Evolutionary conservation across 2,329 filamentous ascomycete genomes (phyloP).

Genomic region (Xylaria arbuscula): DNA sequence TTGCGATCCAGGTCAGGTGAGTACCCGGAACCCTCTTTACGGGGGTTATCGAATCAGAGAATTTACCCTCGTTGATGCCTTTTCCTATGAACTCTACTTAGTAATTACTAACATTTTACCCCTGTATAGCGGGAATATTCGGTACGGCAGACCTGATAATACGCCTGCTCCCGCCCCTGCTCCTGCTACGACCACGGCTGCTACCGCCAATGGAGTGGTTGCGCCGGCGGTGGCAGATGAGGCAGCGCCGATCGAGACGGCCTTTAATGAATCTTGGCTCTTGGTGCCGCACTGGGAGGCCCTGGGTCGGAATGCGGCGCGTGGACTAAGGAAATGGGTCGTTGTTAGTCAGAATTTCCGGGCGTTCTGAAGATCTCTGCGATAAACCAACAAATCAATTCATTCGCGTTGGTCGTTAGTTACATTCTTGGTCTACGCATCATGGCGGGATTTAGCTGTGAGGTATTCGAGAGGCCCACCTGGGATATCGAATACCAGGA

Average conservation of each 20-base stretch:
- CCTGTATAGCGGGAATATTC: constrained; percentile 23
- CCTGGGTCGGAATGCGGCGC: constrained; percentile 63
- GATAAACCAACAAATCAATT: neutral
- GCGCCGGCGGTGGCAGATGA: constrained; percentile 62
- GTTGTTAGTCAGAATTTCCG: constrained; percentile 80
- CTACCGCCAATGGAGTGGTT: constrained; percentile 45
- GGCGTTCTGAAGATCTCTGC: constrained; percentile 54
- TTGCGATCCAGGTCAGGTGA: constrained; percentile 73
- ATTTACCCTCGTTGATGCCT: neutral
- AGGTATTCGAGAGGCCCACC: neutral
- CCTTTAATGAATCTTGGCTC: constrained; percentile 84
- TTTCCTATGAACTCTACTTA: neutral
- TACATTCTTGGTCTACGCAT: neutral
- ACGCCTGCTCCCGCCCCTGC: constrained; percentile 40
- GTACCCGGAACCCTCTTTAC: neutral
- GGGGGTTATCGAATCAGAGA: too few species aligned
- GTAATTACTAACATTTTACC: neutral
- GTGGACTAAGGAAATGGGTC: constrained; percentile 69
- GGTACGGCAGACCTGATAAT: constrained; percentile 49
- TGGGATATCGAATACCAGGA: neutral
- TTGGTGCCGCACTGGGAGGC: constrained; percentile 80
- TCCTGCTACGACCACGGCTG: neutral
- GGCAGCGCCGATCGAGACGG: constrained; percentile 59
- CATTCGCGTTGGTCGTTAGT: neutral
- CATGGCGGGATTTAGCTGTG: neutral